Base-by-base conservation (phyloP, 192 early-diverging fungal genomes). In the Funneliformis geosporum region DNA sequence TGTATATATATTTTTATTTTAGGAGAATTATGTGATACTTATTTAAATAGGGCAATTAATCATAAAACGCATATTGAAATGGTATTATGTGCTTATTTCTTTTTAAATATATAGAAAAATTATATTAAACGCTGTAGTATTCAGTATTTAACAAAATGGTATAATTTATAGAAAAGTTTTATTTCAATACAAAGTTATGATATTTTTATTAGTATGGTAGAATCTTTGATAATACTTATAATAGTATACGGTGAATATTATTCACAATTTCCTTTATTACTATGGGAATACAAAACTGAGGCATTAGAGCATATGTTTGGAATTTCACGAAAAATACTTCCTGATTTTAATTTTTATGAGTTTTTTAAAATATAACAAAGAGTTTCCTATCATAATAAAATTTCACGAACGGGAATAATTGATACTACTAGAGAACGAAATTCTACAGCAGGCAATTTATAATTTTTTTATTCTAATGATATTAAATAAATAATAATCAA, bases 341-440 rank as follows among this genome's bases (percentile, higher is more conserved):
- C 21, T 23, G 18, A 61, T 61, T 61, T 61, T 61, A 61, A 61
- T 61, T 61, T 61, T 61, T 25, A 61, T 61, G 60, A 23, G 21
- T 61, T 61, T 61, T 61, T 61, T 61, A 61, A 61, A 61, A 61
- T 61, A 61, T 21, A 61, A 61, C 21, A 61, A 61, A 61, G 60
- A 25, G 33, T 33, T 33, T 33, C 33, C 0, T 33, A 33, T 33
- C 33, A 33, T 0, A 2, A 33, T 33, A 33, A 33, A 33, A 33
- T 33, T 33, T 33, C 33, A 33, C 33, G 2, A 33, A 2, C 33
- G 2, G 33, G 33, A 33, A 33, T 33, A 33, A 33, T 33, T 33
- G 33, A 33, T 33, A 33, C 33, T 33, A 33, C 2, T 33, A 33
- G 33, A 33, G 2, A 33, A 33, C 2, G 33, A 33, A 33, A 33